phyloP scores from a whole-genome alignment of 306 rosid species.

The Rubus parviflorus region DNA sequence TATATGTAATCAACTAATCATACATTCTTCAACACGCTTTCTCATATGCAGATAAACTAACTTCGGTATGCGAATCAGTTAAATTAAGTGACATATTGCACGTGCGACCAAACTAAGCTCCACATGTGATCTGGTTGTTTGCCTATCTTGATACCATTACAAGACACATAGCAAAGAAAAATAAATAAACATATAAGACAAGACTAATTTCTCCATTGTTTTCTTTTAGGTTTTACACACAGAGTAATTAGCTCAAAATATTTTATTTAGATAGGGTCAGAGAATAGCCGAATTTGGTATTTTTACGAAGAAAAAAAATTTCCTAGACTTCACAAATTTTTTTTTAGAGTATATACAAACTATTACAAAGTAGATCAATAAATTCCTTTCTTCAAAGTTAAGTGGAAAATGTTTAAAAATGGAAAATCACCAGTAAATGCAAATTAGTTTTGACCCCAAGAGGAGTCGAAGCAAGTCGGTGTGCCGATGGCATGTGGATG shows the following conservation, averaged over 20 bases:
- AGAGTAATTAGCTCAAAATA: too few relatives aligned
- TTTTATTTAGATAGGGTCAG: too few relatives aligned
- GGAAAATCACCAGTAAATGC: neutral
- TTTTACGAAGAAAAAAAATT: too few relatives aligned
- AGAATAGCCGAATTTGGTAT: too few relatives aligned
- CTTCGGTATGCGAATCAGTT: neutral
- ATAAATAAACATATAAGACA: too few relatives aligned
- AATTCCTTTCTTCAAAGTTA: neutral
- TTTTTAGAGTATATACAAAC: too few relatives aligned
- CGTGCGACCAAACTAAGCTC: neutral
- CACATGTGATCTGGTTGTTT: neutral
- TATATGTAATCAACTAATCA: neutral
- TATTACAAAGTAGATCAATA: too few relatives aligned
- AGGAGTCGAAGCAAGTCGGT: neutral
- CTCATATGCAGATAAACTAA: accelerated
- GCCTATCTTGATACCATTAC: too few relatives aligned
- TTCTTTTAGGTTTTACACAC: too few relatives aligned
- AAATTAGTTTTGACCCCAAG: neutral
- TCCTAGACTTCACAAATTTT: too few relatives aligned
- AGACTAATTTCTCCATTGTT: too few relatives aligned
- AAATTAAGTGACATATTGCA: neutral
- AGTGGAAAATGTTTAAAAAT: neutral
- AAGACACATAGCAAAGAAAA: too few relatives aligned
- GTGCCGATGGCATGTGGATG: slow-evolving; percentile 5
- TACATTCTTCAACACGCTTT: neutral